Evolutionary conservation across 2,329 filamentous ascomycete species (phyloP), one percentile per base, ranked within the genome.

Genomic region (Byssothecium circinans): DNA sequence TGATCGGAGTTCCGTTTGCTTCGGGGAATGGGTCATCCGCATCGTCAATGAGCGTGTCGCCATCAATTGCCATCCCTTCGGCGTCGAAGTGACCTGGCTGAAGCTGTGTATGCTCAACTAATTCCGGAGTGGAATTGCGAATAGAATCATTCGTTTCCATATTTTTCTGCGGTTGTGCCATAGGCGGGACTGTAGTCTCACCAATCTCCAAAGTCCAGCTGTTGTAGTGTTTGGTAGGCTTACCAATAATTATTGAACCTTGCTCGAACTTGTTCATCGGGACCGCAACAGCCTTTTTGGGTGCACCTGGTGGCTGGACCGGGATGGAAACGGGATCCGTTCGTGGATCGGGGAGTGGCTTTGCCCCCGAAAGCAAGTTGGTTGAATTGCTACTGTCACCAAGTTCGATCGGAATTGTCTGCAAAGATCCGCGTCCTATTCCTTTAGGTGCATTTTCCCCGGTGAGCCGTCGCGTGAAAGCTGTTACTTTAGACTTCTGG

Each of bases 391-490:
- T 12, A 20, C 20, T 41, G 20, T 23, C 32, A 8, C 30, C 41
- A 1, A 47, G 3, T 23, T 42, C 43, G 19, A 22, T 33, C 18
- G 43, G 43, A 10, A 37, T 20, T 0, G 29, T 14, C 14, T 32
- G 29, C 34, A 17, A 19, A 45, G 38, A 2, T 50, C 50, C 15
- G 33, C 10, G 7, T 22, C 35, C n/a, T 6, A 25, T 10, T 25
- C 10, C 23, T 25, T 39, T 19, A 11, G 10, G 36, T 14, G 36
- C 8, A 18, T 36, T 45, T 17, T 63, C 62, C 43, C 50, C 61
- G 3, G 58, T 65, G 3, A 69, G 40, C 11, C 61, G 57, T 19
- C 64, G 64, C 29, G 47, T 56, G 41, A 70, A 69, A 1, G 52
- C 43, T 8, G 54, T 64, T 4, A 47, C 27, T 53, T 61, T n/a